These are phyloP conservation scores for Pleomassaria siparia DNA, from an alignment of 2,329 filamentous ascomycete species.

Conservation along the genomic window DNA sequence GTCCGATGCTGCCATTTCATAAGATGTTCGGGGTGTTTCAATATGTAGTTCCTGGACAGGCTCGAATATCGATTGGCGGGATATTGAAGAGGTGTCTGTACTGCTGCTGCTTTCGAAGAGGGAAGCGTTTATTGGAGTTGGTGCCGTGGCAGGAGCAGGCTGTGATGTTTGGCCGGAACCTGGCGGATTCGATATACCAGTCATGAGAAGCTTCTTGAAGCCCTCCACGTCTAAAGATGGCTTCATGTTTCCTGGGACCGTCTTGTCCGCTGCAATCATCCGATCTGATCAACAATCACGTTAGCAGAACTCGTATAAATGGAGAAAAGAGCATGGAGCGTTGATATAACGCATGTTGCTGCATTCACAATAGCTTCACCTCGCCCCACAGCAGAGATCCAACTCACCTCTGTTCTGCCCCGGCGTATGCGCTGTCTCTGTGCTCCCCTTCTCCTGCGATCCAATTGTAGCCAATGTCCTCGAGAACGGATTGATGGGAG, in stretches of 20 bases:
- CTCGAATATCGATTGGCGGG: slow-evolving; percentile 62
- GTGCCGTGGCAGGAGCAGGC: slow-evolving; percentile 18
- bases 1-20: slow-evolving; percentile 58
- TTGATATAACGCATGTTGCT: no score
- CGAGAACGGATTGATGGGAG: slow-evolving; percentile 41
- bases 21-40: slow-evolving; percentile 61
- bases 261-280: slow-evolving; percentile 27
- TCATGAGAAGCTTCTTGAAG: slow-evolving; percentile 75
- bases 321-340: no score
- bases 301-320: no score
- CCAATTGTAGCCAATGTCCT: slow-evolving; percentile 44
- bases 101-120: slow-evolving; percentile 52
- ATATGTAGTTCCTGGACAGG: slow-evolving; percentile 44
- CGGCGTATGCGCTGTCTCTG: slow-evolving; percentile 9
- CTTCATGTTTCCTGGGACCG: slow-evolving; percentile 29
- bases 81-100: slow-evolving; percentile 61
- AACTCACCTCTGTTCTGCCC: slow-evolving; percentile 18
- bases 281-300: slow-evolving; percentile 18
- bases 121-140: slow-evolving; percentile 23
- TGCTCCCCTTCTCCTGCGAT: slow-evolving; percentile 24
- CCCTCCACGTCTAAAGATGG: slow-evolving; percentile 71
- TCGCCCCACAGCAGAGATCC: no score
- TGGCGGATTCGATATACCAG: slow-evolving; percentile 59
- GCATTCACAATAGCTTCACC: no score
- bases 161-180: slow-evolving; percentile 28